Evolutionary conservation across 2,329 filamentous ascomycete genomes (phyloP), one percentile per base, ranked within the genome.

Genomic region (Nigrospora osmanthi): DNA sequence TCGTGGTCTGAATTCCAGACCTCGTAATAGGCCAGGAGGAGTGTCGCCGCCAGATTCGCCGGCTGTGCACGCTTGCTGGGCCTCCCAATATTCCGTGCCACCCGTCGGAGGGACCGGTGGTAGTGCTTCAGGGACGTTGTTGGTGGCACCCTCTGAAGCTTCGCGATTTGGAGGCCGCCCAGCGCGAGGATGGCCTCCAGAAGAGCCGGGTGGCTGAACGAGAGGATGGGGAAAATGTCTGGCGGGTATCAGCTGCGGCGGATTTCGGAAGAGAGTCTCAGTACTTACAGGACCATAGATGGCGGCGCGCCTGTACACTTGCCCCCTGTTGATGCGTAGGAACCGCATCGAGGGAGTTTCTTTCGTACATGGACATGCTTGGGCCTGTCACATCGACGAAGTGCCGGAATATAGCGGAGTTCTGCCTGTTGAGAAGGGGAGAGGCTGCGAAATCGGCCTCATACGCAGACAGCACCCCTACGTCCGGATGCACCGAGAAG

Each of bases 1-100:
- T 85, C 82, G 56, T 97, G 91, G 53, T 98, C 91, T 17, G 89
- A 91, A 33, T 85, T 86, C 83, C 91, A 93, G 15, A 96, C 87
- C 62, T 97, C 93, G 57, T 95, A 97, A 61, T 89, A 97, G 0
- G 83, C 88, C 9, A 98, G 74, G 9, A 97, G 70, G 33, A 96
- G 71, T 0, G 88, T 89, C 2, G 90, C 89, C 9, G 90, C 91
- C n/a, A 97, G 70, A 0, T 89, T 96, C 1, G 87, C 81, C 10
- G 88, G 78, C 45, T 89, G 81, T 10, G 83, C 81, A 43, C 89
- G 80, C 54, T 82, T 81, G 38, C 72, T 74, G 0, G 81, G 72
- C 23, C 86, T 77, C 39, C 80, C 79, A 28, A 97, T 84, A 40
- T 85, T 86, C 53, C 80, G 82, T 7, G 87, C 84, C 14, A 96